Percentiles rank a stretch among this genome's conserved stretches.
Conservation (phyloP, 352 stramenopile species). For the Thalassiosira sp. region DNA sequence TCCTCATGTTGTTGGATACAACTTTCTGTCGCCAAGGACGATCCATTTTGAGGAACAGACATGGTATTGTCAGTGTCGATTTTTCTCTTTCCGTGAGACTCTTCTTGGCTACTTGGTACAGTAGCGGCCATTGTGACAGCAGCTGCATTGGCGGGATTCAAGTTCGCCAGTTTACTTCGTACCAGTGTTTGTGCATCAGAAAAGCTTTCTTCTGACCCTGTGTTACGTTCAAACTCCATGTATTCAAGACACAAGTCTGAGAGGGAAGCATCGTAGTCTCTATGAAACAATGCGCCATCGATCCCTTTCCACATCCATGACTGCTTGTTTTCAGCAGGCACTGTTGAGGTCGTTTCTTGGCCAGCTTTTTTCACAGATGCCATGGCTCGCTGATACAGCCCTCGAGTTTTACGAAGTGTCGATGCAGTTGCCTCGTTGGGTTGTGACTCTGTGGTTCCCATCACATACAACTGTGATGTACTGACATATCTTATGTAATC, state of each 20-base stretch:
- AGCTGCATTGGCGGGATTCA: not conserved
- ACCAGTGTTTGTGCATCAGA: slow-evolving; percentile 43
- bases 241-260: slow-evolving; percentile 69
- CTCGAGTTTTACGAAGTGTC: slow-evolving; percentile 57
- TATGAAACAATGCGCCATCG: slow-evolving; percentile 25
- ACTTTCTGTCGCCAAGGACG: slow-evolving; percentile 1
- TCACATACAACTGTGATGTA: slow-evolving; percentile 20
- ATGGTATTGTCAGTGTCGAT: slow-evolving; percentile 1
- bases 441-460: slow-evolving; percentile 14
- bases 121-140: not conserved
- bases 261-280: slow-evolving; percentile 59
- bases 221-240: slow-evolving; percentile 66
- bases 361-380: slow-evolving; percentile 48
- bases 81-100: slow-evolving; percentile 46
- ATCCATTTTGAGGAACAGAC: not conserved
- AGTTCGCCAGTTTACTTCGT: slow-evolving; percentile 57
- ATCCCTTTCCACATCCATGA: slow-evolving; percentile 14
- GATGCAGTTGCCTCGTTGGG: slow-evolving; percentile 22
- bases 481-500: slow-evolving; percentile 58
- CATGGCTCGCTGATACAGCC: slow-evolving; percentile 68
- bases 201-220: slow-evolving; percentile 67
- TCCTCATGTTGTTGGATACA: slow-evolving; percentile 13
- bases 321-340: not conserved
- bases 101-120: slow-evolving; percentile 17
- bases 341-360: slow-evolving; percentile 7